These are phyloP conservation scores for Asclepias syriaca DNA, from an alignment of 257 asterid species.

Conservation along the genomic window DNA sequence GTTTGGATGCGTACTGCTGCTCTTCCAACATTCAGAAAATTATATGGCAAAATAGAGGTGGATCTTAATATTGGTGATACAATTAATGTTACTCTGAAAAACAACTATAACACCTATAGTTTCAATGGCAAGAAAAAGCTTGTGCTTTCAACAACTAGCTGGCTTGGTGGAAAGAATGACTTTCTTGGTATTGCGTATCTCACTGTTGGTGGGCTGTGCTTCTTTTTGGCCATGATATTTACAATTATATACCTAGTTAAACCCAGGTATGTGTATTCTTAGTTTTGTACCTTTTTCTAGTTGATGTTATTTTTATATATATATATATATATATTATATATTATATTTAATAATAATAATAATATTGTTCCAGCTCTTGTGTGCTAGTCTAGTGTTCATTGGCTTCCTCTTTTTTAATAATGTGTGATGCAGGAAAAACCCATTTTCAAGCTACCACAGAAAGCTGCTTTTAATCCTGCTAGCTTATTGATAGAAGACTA, in stretches of 20 bases:
- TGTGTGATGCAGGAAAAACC: no score
- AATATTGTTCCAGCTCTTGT: no score
- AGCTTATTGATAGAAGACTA: no score
- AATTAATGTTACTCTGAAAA: slow-evolving; percentile 48
- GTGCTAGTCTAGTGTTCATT: not conserved
- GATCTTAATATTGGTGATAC: slow-evolving; percentile 51
- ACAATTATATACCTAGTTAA: slow-evolving; percentile 55
- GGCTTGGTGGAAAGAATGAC: slow-evolving; percentile 89
- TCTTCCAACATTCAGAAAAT: slow-evolving; percentile 82
- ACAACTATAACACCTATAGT: slow-evolving; percentile 74
- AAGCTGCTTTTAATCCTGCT: no score
- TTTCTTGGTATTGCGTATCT: slow-evolving; percentile 83
- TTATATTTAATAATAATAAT: no score
- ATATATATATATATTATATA: not conserved
- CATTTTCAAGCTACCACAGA: no score
- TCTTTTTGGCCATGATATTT: slow-evolving; percentile 62
- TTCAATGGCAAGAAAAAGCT: slow-evolving; percentile 82
- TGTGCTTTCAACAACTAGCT: slow-evolving; percentile 83
- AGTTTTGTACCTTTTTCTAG: not conserved
- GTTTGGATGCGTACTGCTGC: slow-evolving; percentile 98
- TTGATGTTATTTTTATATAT: not conserved
- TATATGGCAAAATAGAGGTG: slow-evolving; percentile 70
- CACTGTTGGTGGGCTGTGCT: slow-evolving; percentile 76
- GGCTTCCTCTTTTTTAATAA: no score
- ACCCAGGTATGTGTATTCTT: slow-evolving; percentile 49